A percentile compares a stretch with the other conserved stretches of the same genome.
phyloP scores from a whole-genome alignment of 2,329 filamentous ascomycete genomes.

The Lasiodiplodia sp. region DNA sequence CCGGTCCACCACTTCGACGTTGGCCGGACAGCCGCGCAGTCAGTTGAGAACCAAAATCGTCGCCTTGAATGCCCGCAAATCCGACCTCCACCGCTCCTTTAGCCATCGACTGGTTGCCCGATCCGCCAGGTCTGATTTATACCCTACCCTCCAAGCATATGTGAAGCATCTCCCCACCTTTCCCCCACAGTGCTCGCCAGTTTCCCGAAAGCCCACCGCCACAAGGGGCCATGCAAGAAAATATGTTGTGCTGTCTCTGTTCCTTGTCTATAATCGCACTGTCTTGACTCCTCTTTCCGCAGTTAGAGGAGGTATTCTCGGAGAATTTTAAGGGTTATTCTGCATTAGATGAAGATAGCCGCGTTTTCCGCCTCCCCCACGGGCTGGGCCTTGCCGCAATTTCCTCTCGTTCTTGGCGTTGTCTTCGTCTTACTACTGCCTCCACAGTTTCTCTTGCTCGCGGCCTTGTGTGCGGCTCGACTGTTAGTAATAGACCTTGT shows the following conservation, averaged over 20 bases:
- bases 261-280: conserved; percentile 46
- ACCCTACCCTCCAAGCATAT: conserved; percentile 64
- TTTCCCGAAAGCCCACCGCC: not conserved
- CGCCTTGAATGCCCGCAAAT: conserved; percentile 54
- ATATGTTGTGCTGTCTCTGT: conserved; percentile 1
- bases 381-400: not conserved
- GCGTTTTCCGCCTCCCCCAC: not conserved
- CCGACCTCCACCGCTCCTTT: conserved; percentile 71
- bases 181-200: not conserved
- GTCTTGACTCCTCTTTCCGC: conserved; percentile 66
- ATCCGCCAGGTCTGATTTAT: conserved; percentile 81
- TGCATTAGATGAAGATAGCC: not conserved
- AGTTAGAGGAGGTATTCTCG: conserved; percentile 71
- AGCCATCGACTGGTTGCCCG: conserved; percentile 44
- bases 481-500: not conserved
- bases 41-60: too few species aligned
- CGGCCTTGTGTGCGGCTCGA: not conserved
- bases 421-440: not conserved
- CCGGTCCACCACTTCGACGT: not conserved
- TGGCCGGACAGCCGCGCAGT: too few species aligned
- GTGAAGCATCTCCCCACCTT: conserved; percentile 47
- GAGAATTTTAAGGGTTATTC: conserved; percentile 36
- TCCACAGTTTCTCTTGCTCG: not conserved
- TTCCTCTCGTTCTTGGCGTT: not conserved
- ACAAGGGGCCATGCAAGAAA: not conserved